Evolutionary conservation across 306 rosid genomes (phyloP).

Genomic region (Trifolium fragiferum): DNA sequence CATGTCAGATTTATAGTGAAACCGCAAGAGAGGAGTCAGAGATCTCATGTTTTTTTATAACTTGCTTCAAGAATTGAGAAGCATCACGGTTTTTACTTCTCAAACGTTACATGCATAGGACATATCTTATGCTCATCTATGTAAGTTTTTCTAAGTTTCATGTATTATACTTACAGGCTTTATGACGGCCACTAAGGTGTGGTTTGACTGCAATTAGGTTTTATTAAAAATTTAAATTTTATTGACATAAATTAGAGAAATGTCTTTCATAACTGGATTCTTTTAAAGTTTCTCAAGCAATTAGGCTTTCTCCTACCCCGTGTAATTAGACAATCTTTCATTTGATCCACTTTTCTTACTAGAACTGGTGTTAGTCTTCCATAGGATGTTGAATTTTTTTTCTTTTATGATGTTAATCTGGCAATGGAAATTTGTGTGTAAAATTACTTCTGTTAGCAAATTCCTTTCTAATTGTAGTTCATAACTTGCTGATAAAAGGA

Average conservation of each 20-base stretch:
- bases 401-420: constrained; percentile 2
- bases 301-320: constrained; percentile 9
- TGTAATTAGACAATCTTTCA: constrained; percentile 6
- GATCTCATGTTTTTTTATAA: constrained; percentile 29
- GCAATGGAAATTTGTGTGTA: constrained; percentile 8
- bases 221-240: constrained; percentile 1
- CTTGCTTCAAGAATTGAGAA: constrained; percentile 1
- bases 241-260: not conserved
- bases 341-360: constrained; percentile 14
- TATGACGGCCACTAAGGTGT: not conserved
- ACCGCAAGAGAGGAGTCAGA: constrained; percentile 9
- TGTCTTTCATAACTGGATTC: not conserved
- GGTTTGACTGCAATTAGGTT: not conserved
- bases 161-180: constrained; percentile 13
- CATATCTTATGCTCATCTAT: not conserved
- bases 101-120: not conserved
- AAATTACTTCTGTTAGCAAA: not conserved
- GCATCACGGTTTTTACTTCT: constrained; percentile 9
- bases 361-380: not conserved
- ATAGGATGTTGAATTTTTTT: not conserved
- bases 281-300: not conserved
- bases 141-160: not conserved
- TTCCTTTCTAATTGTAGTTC: constrained; percentile 23
- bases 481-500: constrained; percentile 22
- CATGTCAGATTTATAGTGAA: not conserved